Conservation (phyloP, 2,329 filamentous ascomycete genomes). For the Neonectria ditissima region DNA sequence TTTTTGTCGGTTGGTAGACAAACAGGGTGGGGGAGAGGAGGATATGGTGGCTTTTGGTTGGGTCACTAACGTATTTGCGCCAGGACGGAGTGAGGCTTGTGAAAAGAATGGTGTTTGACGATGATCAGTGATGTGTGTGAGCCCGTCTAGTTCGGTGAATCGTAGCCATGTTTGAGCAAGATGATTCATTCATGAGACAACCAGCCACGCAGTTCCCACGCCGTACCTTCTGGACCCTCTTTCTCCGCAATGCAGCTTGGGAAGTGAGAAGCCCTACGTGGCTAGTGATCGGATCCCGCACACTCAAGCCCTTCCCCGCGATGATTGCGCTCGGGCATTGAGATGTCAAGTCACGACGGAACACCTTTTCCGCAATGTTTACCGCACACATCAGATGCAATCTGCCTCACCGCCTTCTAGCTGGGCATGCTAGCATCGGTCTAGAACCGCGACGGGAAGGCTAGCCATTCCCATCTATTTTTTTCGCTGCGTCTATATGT, state of each 20-base stretch:
- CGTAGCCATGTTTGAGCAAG: no score
- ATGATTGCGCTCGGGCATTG: neutral
- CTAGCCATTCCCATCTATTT: neutral
- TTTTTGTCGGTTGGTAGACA: conserved; percentile 26
- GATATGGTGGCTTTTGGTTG: conserved; percentile 21
- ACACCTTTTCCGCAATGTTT: neutral
- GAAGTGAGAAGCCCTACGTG: neutral
- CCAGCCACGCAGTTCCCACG: no score
- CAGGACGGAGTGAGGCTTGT: conserved; percentile 39
- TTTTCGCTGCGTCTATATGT: neutral
- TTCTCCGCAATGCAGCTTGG: no score
- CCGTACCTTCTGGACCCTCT: no score
- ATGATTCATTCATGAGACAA: no score
- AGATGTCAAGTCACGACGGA: neutral
- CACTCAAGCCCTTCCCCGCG: neutral
- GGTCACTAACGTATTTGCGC: conserved; percentile 28
- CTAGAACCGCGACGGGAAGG: neutral
- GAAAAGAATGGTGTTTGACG: conserved; percentile 35
- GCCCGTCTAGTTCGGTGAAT: neutral
- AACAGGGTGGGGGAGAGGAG: conserved; percentile 31
- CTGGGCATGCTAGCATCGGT: neutral
- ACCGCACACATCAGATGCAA: neutral
- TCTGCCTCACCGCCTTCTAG: neutral
- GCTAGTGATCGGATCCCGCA: neutral
- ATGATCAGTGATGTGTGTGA: conserved; percentile 5